Evolutionary conservation across 1,284 basidiomycete genomes (phyloP).

Genomic region (Microbotryomycetes sp.): DNA sequence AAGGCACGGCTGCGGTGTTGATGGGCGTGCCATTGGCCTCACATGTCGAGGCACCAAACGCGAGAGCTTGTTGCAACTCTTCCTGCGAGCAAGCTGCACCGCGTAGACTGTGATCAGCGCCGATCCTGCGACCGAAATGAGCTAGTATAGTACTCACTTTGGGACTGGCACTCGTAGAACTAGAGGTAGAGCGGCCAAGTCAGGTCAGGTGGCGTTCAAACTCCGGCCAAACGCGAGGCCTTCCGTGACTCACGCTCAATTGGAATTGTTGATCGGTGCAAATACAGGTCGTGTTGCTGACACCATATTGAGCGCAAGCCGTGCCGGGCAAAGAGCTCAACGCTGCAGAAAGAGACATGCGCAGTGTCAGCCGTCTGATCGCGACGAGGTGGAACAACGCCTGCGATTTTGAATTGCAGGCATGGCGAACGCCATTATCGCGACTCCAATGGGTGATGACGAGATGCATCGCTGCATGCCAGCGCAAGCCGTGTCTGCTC

Average conservation of each 20-base stretch:
- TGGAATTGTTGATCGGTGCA: conserved; percentile 16
- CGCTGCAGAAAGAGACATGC: background rate
- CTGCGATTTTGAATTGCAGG: too few species aligned
- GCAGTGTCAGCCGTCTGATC: too few species aligned
- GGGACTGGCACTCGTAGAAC: conserved; percentile 5
- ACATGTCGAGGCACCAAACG: conserved; percentile 16
- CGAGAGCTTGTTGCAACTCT: conserved; percentile 12
- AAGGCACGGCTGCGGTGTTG: conserved; percentile 13
- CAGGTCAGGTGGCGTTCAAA: background rate
- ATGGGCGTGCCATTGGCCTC: conserved; percentile 24
- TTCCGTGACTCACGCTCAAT: background rate
- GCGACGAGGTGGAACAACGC: too few species aligned
- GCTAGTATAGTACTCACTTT: background rate
- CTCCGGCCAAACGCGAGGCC: too few species aligned
- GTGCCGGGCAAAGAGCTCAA: background rate
- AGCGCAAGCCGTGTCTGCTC: background rate
- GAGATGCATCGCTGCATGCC: too few species aligned
- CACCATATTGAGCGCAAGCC: background rate
- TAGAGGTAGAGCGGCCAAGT: background rate
- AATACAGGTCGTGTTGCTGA: conserved; percentile 11
- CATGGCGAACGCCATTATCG: too few species aligned
- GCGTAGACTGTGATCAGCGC: background rate
- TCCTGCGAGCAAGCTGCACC: conserved; percentile 17
- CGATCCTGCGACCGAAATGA: background rate
- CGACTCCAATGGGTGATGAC: too few species aligned